phyloP scores from a whole-genome alignment of 257 asterid genomes.

The Salvia splendens region DNA sequence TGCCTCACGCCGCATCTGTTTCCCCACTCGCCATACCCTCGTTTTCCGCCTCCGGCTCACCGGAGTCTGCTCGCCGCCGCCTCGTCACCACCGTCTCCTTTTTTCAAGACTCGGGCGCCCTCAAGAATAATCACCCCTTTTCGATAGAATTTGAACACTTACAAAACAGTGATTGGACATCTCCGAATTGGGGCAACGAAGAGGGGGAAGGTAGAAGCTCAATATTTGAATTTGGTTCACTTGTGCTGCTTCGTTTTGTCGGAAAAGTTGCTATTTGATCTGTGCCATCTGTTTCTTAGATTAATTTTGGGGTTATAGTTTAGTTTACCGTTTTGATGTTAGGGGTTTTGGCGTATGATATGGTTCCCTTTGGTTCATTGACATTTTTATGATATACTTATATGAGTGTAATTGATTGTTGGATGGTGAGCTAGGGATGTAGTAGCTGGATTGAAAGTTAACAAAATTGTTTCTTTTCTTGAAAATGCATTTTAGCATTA shows the following conservation, averaged over 20 bases:
- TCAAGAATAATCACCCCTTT: background rate
- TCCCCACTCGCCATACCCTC: constrained; percentile 28
- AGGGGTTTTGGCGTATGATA: background rate
- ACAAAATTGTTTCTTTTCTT: background rate
- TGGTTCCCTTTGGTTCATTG: constrained; percentile 13
- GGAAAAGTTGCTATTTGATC: background rate
- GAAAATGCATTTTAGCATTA: background rate
- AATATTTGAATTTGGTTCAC: background rate
- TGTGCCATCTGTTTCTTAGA: background rate
- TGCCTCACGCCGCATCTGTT: constrained; percentile 25
- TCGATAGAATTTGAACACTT: constrained; percentile 14
- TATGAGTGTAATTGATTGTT: constrained; percentile 22
- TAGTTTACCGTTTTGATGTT: constrained; percentile 10
- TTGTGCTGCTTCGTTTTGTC: constrained; percentile 17
- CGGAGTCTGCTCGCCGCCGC: too few relatives aligned
- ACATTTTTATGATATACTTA: background rate
- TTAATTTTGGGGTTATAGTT: constrained; percentile 3
- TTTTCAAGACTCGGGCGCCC: too few relatives aligned
- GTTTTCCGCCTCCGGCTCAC: background rate
- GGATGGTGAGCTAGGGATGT: constrained; percentile 3
- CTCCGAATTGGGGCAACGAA: constrained; percentile 24
- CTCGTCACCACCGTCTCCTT: too few relatives aligned
- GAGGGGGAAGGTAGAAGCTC: constrained; percentile 26
- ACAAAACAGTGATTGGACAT: background rate
- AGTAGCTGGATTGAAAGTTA: too few relatives aligned